Percentiles rank a stretch among this genome's conserved stretches.
These are phyloP conservation scores for Kingdonia uniflora DNA, from an alignment of 164 flowering plant species.

Conservation along the genomic window DNA sequence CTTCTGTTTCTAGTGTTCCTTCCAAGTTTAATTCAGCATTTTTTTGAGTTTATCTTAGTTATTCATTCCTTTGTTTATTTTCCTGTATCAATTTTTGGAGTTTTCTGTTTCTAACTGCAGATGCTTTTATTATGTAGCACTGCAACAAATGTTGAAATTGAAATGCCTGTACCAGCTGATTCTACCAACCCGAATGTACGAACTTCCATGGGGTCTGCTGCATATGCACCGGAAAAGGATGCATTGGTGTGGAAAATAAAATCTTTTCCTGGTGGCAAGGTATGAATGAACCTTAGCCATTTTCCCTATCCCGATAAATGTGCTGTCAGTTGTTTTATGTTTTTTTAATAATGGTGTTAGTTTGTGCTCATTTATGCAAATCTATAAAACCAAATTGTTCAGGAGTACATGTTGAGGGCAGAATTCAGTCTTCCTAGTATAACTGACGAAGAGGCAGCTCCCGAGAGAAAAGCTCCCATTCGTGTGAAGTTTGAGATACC, in stretches of 20 bases:
- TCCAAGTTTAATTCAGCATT: no score
- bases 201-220: slow-evolving; percentile 94
- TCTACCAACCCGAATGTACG: slow-evolving; percentile 88
- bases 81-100: no score
- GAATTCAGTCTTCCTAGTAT: slow-evolving; percentile 91
- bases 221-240: slow-evolving; percentile 93
- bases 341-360: no score
- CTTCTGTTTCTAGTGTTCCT: not conserved
- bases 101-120: not conserved
- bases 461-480: slow-evolving; percentile 94
- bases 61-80: no score
- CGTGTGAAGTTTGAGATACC: slow-evolving; percentile 98
- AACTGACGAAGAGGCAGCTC: slow-evolving; percentile 69
- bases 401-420: slow-evolving; percentile 96
- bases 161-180: slow-evolving; percentile 80
- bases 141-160: slow-evolving; percentile 94
- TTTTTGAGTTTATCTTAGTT: no score
- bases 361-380: no score
- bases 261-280: slow-evolving; percentile 98
- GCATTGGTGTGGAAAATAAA: slow-evolving; percentile 88
- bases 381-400: slow-evolving; percentile 5
- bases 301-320: not conserved
- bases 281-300: slow-evolving; percentile 12
- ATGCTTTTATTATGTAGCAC: slow-evolving; percentile 38
- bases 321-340: not conserved